Evolutionary conservation across 2,329 filamentous ascomycete species (phyloP).

Genomic region (Arthrobotrys entomopaga): DNA sequence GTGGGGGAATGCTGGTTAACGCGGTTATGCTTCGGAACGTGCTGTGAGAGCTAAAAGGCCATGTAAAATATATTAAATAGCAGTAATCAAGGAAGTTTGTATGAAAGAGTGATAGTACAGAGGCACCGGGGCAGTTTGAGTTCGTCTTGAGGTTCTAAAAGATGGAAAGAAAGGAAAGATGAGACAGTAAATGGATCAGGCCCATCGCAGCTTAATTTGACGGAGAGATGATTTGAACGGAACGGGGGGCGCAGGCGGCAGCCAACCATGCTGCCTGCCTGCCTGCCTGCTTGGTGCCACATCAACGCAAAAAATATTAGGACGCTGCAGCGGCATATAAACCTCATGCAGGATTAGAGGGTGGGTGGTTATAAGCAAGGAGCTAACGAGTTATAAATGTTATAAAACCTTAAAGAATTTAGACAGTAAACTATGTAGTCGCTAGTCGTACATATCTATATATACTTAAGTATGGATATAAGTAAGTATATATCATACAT

Average conservation of each 20-base stretch:
- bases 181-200: conserved; percentile 4
- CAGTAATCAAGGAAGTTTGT: no score
- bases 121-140: no score
- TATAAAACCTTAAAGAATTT: no score
- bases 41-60: background rate
- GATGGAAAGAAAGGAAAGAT: background rate
- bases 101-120: no score
- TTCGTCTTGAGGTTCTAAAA: no score
- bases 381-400: no score
- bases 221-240: background rate
- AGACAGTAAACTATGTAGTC: background rate
- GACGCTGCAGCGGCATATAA: background rate
- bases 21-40: background rate
- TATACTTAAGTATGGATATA: background rate
- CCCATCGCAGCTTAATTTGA: background rate
- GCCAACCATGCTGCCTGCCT: no score
- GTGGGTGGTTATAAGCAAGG: no score
- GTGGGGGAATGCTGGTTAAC: background rate
- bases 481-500: conserved; percentile 8
- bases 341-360: no score
- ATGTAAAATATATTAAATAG: no score
- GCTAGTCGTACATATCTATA: background rate
- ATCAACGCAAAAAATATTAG: conserved; percentile 19
- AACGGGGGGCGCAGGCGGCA: conserved; percentile 36
- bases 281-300: conserved; percentile 3